phyloP scores from a whole-genome alignment of 345 rosid species.

The Erodium maritimum region DNA sequence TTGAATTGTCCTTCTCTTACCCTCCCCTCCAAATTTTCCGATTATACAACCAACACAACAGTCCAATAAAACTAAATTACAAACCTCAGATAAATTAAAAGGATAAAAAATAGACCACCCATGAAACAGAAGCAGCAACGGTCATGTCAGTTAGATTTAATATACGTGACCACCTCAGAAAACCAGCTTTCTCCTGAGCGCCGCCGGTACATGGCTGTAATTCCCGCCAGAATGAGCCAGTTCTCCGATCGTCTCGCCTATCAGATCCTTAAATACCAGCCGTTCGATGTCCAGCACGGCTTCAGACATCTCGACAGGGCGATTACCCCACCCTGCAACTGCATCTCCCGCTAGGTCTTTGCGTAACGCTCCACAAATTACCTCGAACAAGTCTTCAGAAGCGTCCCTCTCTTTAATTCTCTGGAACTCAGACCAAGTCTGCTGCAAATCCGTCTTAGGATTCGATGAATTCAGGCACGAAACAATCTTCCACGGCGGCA shows the following conservation, averaged over 20 bases:
- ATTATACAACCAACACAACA: too few species aligned
- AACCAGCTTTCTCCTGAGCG: slow-evolving; percentile 51
- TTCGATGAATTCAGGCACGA: slow-evolving; percentile 4
- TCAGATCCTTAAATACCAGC: slow-evolving; percentile 68
- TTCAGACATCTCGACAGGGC: slow-evolving; percentile 61
- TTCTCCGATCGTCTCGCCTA: slow-evolving; percentile 66
- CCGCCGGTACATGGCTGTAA: slow-evolving; percentile 11
- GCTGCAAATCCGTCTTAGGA: slow-evolving; percentile 26
- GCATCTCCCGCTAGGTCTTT: slow-evolving; percentile 68
- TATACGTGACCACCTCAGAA: slow-evolving; percentile 26
- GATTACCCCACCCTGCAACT: slow-evolving; percentile 46
- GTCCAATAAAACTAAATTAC: too few species aligned
- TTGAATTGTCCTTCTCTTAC: too few species aligned
- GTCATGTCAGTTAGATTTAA: too few species aligned
- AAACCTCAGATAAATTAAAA: too few species aligned
- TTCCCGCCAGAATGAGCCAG: slow-evolving; percentile 23
- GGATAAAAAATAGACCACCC: too few species aligned
- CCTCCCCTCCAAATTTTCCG: too few species aligned
- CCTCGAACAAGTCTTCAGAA: slow-evolving; percentile 42
- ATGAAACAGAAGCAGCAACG: too few species aligned
- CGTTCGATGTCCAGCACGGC: slow-evolving; percentile 67
- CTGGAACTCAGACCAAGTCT: slow-evolving; percentile 59
- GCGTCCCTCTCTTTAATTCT: slow-evolving; percentile 39
- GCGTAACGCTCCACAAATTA: slow-evolving; percentile 52
- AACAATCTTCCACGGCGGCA: slow-evolving; percentile 46